Conservation (phyloP, 768 basidiomycete genomes). For the Cystofilobasidium bisporidii region DNA sequence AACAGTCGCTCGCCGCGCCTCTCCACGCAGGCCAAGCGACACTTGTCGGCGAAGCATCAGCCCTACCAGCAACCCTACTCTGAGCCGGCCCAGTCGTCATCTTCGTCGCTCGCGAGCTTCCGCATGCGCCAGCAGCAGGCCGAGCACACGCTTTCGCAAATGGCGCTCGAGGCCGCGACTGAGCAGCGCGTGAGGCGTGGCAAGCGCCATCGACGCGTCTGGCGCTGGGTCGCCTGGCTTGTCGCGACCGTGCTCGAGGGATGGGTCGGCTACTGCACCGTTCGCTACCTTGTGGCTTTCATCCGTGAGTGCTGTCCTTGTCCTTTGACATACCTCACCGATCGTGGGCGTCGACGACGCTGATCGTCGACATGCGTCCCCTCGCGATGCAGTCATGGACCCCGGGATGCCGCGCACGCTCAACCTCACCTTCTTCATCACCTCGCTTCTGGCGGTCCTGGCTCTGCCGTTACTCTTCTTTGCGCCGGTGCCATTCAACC, state of each 20-base stretch:
- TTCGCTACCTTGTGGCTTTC: neutral
- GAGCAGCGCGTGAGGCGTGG: neutral
- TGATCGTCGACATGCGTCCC: neutral
- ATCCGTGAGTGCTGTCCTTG: neutral
- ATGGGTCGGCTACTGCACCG: neutral
- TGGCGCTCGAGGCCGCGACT: neutral
- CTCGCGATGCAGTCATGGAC: neutral
- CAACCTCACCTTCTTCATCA: conserved; percentile 1
- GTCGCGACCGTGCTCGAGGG: neutral
- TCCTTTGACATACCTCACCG: neutral
- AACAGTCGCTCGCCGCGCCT: no score
- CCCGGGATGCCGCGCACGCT: neutral
- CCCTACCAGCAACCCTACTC: neutral
- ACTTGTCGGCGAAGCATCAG: no score
- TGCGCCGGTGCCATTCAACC: neutral
- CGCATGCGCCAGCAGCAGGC: neutral
- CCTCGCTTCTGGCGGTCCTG: neutral
- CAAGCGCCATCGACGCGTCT: neutral
- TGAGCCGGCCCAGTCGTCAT: neutral
- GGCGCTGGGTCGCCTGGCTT: neutral
- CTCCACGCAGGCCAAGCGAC: no score
- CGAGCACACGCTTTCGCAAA: neutral
- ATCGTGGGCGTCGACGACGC: no score
- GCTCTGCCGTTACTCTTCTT: neutral
- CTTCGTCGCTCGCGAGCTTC: neutral